phyloP scores from a whole-genome alignment of 805 yeast species.

The Pichia phayaonensis region DNA sequence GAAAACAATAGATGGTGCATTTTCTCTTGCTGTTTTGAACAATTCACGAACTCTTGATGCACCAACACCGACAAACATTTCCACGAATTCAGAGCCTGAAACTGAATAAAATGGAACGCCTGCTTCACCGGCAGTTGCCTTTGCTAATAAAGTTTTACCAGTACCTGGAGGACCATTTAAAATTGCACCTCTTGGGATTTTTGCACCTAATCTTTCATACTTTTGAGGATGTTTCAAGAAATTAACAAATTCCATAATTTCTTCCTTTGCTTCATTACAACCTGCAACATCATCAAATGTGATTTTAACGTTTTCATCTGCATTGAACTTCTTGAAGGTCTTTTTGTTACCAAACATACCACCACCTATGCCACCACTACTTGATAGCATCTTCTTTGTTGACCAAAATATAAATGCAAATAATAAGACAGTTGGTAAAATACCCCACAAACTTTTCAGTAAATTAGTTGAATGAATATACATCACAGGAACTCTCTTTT shows the following conservation, averaged over 20 bases:
- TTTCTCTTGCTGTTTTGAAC: conserved; percentile 81
- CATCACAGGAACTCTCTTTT: conserved; percentile 68
- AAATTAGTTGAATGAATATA: conserved; percentile 65
- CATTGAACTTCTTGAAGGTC: conserved; percentile 74
- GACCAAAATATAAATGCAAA: conserved; percentile 74
- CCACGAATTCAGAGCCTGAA: conserved; percentile 93
- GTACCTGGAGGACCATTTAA: conserved; percentile 96
- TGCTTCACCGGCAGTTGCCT: conserved; percentile 96
- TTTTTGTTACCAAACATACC: conserved; percentile 65
- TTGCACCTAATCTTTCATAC: conserved; percentile 85
- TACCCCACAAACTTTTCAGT: conserved; percentile 55
- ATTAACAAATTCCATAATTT: conserved; percentile 90
- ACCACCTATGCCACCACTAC: conserved; percentile 50
- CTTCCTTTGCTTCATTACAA: conserved; percentile 89
- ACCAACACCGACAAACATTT: conserved; percentile 96
- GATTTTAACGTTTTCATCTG: conserved; percentile 74
- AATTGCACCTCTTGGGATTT: conserved; percentile 93
- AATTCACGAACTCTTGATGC: conserved; percentile 91
- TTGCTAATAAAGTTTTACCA: conserved; percentile 87
- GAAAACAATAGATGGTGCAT: conserved; percentile 85
- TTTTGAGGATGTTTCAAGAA: conserved; percentile 79
- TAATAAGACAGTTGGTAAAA: conserved; percentile 73
- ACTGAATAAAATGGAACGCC: conserved; percentile 89
- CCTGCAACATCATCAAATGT: conserved; percentile 91
- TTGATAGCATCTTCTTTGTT: conserved; percentile 45